Conservation (phyloP, 257 asterid genomes). For the Ballota nigra region DNA sequence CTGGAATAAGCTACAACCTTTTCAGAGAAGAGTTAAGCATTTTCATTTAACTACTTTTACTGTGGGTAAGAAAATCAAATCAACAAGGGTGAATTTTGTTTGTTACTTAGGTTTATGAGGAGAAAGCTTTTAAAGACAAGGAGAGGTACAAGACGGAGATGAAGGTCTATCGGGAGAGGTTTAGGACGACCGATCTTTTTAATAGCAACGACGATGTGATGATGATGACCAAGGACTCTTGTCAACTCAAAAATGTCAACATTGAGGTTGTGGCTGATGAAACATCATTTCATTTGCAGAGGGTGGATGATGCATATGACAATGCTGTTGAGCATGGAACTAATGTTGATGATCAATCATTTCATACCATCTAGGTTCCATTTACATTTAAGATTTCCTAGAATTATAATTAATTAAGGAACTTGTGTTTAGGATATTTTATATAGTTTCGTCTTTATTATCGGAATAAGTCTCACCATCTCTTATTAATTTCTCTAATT, state of each 20-base stretch:
- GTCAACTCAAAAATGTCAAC: not conserved
- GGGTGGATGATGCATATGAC: not conserved
- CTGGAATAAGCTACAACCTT: constrained; percentile 77
- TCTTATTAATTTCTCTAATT: too few relatives aligned
- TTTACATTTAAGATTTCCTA: not conserved
- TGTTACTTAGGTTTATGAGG: constrained; percentile 59
- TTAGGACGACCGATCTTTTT: constrained; percentile 7
- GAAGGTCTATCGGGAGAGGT: constrained; percentile 61
- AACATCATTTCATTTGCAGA: not conserved
- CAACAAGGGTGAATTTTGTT: too few relatives aligned
- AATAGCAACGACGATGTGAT: too few relatives aligned
- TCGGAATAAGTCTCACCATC: not conserved
- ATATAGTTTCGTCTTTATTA: not conserved
- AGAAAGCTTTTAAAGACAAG: constrained; percentile 71
- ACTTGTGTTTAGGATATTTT: not conserved
- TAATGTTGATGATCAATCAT: not conserved
- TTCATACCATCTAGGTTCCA: not conserved
- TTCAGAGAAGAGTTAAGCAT: constrained; percentile 50
- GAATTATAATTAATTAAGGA: not conserved
- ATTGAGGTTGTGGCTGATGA: not conserved
- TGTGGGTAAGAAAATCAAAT: too few relatives aligned
- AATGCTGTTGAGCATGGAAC: not conserved
- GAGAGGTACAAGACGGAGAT: constrained; percentile 71
- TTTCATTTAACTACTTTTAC: too few relatives aligned
- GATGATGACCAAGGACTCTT: too few relatives aligned